Base-by-base conservation (phyloP, 1,139 yeast species). In the Geotrichum citri-aurantii region DNA sequence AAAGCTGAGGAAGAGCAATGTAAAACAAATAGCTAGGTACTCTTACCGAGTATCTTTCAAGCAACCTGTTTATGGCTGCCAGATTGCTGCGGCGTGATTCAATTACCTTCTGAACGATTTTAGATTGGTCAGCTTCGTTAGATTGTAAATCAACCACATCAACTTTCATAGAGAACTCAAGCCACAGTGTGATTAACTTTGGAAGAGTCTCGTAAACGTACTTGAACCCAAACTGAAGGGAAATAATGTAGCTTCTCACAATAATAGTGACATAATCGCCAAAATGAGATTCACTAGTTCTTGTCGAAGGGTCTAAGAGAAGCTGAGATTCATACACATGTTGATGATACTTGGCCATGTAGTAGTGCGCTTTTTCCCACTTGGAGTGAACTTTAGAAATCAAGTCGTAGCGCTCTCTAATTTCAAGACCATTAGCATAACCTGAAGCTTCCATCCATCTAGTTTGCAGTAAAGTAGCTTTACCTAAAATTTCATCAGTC, bases 381-480 rank as follows among this genome's bases (percentile, higher is more conserved):
- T 76, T 71, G 3, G 77, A 75, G 62, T 85, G 84, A n/a, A 84
- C 70, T 37, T 76, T 73, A 17, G 83, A 78, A 0, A 95, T 84
- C 14, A 80, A 77, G 33, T 75, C 75, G 66, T 91, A 95, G 64
- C 89, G 88, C 29, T 80, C 79, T 46, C 88, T 81, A 55, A 93
- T 87, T 40, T 85, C 85, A 40, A 80, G 81, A 5, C 96, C 85
- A 10, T 91, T 85, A 40, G 93, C 85, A 69, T 90, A 95, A 56
- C 91, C 93, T 0, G 97, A 88, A 53, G 79, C 79, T 68, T 91
- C 97, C 21, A 91, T 75, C 99, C 99, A 95, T 61, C 84, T 82
- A 0, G 97, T 90, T 68, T 89, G 89, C 60, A 86, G 84, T 50
- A 93, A 74, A 57, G 89, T 88, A 17, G 65, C 62, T 52, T 64